Base-by-base conservation (phyloP, 1,284 basidiomycete species). In the Ustilago bromivora region DNA sequence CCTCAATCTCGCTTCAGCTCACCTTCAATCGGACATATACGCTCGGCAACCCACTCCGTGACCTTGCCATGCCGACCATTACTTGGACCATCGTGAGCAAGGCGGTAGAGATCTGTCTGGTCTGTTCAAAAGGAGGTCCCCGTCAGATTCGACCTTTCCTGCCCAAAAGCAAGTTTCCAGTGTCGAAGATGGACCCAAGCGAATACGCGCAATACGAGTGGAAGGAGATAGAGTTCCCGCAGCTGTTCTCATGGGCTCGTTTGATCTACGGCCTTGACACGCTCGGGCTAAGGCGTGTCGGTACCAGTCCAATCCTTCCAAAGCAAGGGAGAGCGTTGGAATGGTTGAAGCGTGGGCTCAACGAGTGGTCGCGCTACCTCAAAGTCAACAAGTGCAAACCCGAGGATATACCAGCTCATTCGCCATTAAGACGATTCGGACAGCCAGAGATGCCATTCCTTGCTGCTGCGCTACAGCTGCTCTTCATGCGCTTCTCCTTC, bases 71-170 rank as follows among this genome's bases (percentile, higher is more conserved):
- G 35, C 74, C 74, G 2, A 70, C 60, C 12, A 55, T 76, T n/a
- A 60, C 70, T 4, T 76, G 69, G 69, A 58, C 60, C 11, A 32
- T 76, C 47, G 51, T 63, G 40, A 66, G 70, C 63, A 76, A 76
- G 32, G 57, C 59, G 5, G 60, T 63, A 47, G 70, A 76, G 31
- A 41, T 76, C 6, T 76, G 70, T 43, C 5, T 72, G 38, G 38
- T 61, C 9, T 70, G 66, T 46, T 52, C 69, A 1, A 54, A 41
- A 8, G 73, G 68, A 5, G 73, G 74, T 3, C 70, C 74, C 23
- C 41, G 70, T 23, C 63, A 47, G 9, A 76, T 76, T 19, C 54
- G 68, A 12, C 74, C 74, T 1, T 72, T 72, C 52, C 54, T 66
- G 4, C 57, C 41, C 11, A 40, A 59, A 6, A 19, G 38, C 8